phyloP scores from a whole-genome alignment of 2,329 filamentous ascomycete species.

The Stagonosporopsis chrysanthemi region DNA sequence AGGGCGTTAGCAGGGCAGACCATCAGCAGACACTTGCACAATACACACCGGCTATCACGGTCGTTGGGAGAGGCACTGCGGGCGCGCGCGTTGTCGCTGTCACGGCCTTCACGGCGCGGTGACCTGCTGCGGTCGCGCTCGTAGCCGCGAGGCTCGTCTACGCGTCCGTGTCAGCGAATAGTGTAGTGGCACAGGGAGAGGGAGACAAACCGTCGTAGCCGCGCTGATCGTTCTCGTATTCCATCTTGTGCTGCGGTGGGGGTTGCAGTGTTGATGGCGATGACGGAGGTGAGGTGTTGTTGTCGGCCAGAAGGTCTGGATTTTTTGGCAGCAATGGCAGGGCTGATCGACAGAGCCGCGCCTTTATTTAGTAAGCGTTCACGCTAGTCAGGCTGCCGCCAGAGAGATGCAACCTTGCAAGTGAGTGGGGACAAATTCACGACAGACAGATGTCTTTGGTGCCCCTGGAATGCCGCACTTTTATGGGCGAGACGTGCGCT shows the following conservation, averaged over 20 bases:
- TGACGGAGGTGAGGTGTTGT: conserved; percentile 32
- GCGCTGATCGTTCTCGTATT: conserved; percentile 72
- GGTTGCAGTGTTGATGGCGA: conserved; percentile 31
- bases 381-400: conserved; percentile 34
- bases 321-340: conserved; percentile 38
- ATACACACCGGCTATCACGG: conserved; percentile 54
- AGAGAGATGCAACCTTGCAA: conserved; percentile 27
- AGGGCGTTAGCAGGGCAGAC: conserved; percentile 24
- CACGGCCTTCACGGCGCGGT: conserved; percentile 61
- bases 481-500: conserved; percentile 10
- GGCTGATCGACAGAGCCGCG: conserved; percentile 43
- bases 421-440: conserved; percentile 28
- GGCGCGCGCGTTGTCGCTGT: conserved; percentile 63
- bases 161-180: conserved; percentile 34
- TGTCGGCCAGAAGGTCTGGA: conserved; percentile 30
- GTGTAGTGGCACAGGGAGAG: conserved; percentile 14
- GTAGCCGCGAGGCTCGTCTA: conserved; percentile 67
- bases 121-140: conserved; percentile 72
- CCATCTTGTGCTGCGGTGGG: conserved; percentile 59
- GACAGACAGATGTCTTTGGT: conserved; percentile 2
- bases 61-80: conserved; percentile 71
- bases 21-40: background rate
- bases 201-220: conserved; percentile 68
- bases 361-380: conserved; percentile 39
- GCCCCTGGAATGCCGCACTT: conserved; percentile 5